A percentile compares a stretch with the other conserved stretches of the same genome.
Conservation (phyloP, 108 stramenopile genomes). For the Chaetoceros muelleri region DNA sequence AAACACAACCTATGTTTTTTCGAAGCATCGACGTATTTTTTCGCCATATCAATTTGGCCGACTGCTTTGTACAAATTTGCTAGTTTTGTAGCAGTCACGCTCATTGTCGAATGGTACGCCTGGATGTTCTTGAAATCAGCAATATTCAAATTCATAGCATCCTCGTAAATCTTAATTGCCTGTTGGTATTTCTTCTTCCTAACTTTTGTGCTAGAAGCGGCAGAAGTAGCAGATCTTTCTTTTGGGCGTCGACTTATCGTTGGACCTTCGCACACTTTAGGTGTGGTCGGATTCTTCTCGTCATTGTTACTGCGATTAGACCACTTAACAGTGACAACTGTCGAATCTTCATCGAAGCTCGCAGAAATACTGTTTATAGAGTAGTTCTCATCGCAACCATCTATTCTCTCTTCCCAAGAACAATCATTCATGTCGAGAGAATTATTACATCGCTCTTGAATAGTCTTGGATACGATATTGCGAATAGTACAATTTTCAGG, state of each 20-base stretch:
- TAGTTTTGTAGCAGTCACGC: neutral
- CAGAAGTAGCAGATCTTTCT: neutral
- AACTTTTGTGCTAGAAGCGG: neutral
- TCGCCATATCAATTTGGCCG: neutral
- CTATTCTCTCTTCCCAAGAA: neutral
- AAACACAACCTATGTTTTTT: neutral
- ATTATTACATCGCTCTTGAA: neutral
- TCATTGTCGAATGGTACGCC: neutral
- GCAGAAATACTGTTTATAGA: neutral
- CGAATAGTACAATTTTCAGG: neutral
- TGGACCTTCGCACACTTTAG: too few relatives aligned
- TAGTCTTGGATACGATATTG: neutral
- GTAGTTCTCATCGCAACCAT: too few relatives aligned
- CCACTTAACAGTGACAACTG: neutral
- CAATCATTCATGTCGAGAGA: neutral
- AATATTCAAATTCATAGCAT: neutral
- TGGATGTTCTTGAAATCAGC: neutral
- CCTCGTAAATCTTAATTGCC: neutral
- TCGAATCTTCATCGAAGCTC: neutral
- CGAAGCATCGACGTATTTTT: neutral
- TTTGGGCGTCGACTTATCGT: too few relatives aligned
- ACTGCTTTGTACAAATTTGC: neutral
- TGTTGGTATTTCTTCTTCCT: neutral
- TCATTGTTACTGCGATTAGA: neutral
- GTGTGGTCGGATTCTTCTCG: neutral